Evolutionary conservation across 2,329 filamentous ascomycete species (phyloP).

Genomic region (Penicillium sp.): DNA sequence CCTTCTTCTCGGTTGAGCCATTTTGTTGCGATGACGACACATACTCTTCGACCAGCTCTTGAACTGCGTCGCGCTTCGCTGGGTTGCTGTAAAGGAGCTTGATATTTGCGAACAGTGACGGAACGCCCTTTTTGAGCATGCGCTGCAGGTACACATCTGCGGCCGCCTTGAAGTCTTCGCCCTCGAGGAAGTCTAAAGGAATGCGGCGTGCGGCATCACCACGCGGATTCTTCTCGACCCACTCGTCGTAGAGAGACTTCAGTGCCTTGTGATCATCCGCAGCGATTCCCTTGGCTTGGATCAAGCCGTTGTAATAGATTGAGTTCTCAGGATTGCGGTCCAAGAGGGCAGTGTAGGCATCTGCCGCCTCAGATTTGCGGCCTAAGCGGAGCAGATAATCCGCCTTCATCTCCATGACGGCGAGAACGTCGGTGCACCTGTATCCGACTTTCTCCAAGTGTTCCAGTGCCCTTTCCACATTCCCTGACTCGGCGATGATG

Average conservation of each 20-base stretch:
- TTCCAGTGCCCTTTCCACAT: constrained; percentile 74
- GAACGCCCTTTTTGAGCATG: constrained; percentile 87
- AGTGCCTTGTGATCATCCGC: constrained; percentile 56
- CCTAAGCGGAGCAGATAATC: constrained; percentile 75
- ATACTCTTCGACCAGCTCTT: constrained; percentile 72
- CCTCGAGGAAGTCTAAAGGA: constrained; percentile 81
- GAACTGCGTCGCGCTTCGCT: constrained; percentile 70
- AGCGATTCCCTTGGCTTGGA: constrained; percentile 61
- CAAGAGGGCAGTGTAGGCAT: constrained; percentile 72
- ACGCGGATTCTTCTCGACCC: constrained; percentile 72
- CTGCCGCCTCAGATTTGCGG: constrained; percentile 70
- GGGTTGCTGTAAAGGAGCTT: constrained; percentile 82
- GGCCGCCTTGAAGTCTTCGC: constrained; percentile 71
- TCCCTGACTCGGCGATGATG: constrained; percentile 84
- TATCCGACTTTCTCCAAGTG: constrained; percentile 75
- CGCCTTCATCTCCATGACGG: constrained; percentile 78
- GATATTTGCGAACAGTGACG: constrained; percentile 92
- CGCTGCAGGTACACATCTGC: constrained; percentile 72
- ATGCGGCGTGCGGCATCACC: constrained; percentile 80
- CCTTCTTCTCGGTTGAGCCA: constrained; percentile 43
- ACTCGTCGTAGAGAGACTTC: constrained; percentile 73
- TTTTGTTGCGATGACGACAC: constrained; percentile 47
- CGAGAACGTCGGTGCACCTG: constrained; percentile 73
- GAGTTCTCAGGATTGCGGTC: constrained; percentile 85
- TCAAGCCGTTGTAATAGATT: constrained; percentile 74